These are phyloP conservation scores for Aspergillus vadensis DNA, from an alignment of 2,329 filamentous ascomycete species.

Conservation along the genomic window DNA sequence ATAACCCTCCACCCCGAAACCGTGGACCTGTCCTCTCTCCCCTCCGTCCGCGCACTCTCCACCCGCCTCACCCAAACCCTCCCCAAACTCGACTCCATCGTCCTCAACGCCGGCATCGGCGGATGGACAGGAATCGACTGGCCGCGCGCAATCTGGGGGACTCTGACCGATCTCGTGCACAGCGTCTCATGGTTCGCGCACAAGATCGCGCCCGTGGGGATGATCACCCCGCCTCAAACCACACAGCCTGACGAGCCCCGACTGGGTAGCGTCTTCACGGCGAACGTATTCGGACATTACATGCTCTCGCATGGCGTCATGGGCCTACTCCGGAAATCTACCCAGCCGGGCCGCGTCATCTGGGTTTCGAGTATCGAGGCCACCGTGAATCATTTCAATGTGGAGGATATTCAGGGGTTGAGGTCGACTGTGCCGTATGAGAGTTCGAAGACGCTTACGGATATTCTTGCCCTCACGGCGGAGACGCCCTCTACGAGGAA, in stretches of 20 bases:
- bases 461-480: slow-evolving; percentile 75
- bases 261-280: slow-evolving; percentile 81
- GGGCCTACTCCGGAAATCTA: slow-evolving; percentile 64
- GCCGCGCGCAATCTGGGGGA: slow-evolving; percentile 57
- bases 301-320: slow-evolving; percentile 78
- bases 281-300: slow-evolving; percentile 96
- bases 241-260: slow-evolving; percentile 53
- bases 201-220: slow-evolving; percentile 66
- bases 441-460: slow-evolving; percentile 81
- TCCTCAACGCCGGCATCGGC: slow-evolving; percentile 87
- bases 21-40: slow-evolving; percentile 59
- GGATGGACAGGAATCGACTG: slow-evolving; percentile 82
- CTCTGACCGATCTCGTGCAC: slow-evolving; percentile 65
- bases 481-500: slow-evolving; percentile 64
- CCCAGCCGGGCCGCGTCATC: slow-evolving; percentile 66
- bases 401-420: slow-evolving; percentile 76
- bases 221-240: slow-evolving; percentile 57
- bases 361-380: slow-evolving; percentile 88
- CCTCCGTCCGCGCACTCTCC: slow-evolving; percentile 57
- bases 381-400: slow-evolving; percentile 56
- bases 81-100: slow-evolving; percentile 73
- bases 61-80: slow-evolving; percentile 53
- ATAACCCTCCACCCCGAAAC: slow-evolving; percentile 58
- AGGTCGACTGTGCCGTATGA: slow-evolving; percentile 71
- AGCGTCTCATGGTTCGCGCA: slow-evolving; percentile 74